These are phyloP conservation scores for Plenodomus biglobosus DNA, from an alignment of 2,329 filamentous ascomycete species.

Conservation along the genomic window DNA sequence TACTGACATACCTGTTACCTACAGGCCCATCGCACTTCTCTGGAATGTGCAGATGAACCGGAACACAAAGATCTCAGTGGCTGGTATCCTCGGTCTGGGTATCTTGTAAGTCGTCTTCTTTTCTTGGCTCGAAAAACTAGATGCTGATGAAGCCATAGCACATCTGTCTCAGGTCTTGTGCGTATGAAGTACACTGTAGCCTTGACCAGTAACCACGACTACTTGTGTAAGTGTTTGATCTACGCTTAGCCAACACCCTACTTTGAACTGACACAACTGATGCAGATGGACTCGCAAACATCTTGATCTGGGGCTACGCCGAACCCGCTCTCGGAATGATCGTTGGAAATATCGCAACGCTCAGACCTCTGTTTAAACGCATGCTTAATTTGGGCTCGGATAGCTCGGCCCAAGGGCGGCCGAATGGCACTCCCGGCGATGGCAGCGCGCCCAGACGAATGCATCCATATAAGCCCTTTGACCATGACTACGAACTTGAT, in stretches of 20 bases:
- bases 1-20: neutral
- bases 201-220: conserved; percentile 36
- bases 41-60: conserved; percentile 32
- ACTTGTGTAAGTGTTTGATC: conserved; percentile 20
- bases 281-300: conserved; percentile 33
- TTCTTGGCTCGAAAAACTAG: neutral
- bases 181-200: conserved; percentile 36
- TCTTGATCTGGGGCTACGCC: conserved; percentile 44
- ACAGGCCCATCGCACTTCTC: conserved; percentile 24
- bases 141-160: conserved; percentile 4
- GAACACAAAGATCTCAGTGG: conserved; percentile 30
- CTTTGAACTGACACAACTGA: neutral
- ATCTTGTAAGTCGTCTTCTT: conserved; percentile 21
- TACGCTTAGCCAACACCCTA: no score
- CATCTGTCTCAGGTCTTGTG: conserved; percentile 30
- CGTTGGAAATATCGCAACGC: conserved; percentile 38
- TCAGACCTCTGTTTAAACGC: conserved; percentile 38
- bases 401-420: conserved; percentile 3
- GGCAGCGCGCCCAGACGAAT: conserved; percentile 1
- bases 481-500: conserved; percentile 9
- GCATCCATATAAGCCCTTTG: conserved; percentile 10
- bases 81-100: conserved; percentile 21
- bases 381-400: conserved; percentile 18
- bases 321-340: conserved; percentile 43
- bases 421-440: neutral